These are phyloP conservation scores for Leptographium flavum DNA, from an alignment of 2,329 filamentous ascomycete genomes.

Conservation along the genomic window DNA sequence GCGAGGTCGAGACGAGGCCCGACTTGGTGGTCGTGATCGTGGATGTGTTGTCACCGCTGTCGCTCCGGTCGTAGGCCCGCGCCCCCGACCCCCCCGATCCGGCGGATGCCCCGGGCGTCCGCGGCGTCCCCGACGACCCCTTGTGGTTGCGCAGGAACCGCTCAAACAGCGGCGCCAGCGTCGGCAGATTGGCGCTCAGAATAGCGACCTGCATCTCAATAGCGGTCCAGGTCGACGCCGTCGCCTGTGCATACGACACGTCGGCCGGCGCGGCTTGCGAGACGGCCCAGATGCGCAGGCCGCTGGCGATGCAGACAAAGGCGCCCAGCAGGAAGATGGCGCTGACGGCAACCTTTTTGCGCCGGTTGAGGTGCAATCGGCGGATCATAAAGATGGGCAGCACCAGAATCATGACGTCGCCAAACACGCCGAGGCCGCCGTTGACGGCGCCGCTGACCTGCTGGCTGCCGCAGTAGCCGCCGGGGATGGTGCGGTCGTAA, in stretches of 20 bases:
- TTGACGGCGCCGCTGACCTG: slow-evolving; percentile 16
- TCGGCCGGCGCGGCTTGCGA: slow-evolving; percentile 6
- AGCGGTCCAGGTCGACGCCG: slow-evolving; percentile 9
- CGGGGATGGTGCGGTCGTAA: slow-evolving; percentile 19
- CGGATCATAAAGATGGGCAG: slow-evolving; percentile 20
- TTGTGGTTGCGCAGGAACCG: slow-evolving; percentile 1
- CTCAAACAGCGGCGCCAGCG: slow-evolving; percentile 24
- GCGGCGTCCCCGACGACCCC: too few species aligned
- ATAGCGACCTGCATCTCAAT: slow-evolving; percentile 19
- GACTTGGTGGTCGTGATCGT: not conserved
- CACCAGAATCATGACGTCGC: slow-evolving; percentile 18
- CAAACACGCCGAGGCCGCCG: slow-evolving; percentile 18
- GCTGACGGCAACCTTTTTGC: slow-evolving; percentile 18
- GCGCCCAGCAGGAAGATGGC: slow-evolving; percentile 20
- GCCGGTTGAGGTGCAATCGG: slow-evolving; percentile 16
- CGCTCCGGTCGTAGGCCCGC: too few species aligned
- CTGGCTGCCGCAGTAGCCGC: slow-evolving; percentile 18
- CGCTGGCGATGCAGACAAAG: slow-evolving; percentile 20
- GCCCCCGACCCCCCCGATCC: too few species aligned
- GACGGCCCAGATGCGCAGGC: slow-evolving; percentile 20
- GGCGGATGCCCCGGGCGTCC: too few species aligned
- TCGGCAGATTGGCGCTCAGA: slow-evolving; percentile 24
- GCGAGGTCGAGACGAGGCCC: not conserved
- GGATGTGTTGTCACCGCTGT: not conserved
- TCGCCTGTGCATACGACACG: slow-evolving; percentile 7